A percentile compares a stretch with the other conserved stretches of the same genome.
These are phyloP conservation scores for Pyrenula massariospora DNA, from an alignment of 495 filamentous ascomycete species.

Conservation along the genomic window DNA sequence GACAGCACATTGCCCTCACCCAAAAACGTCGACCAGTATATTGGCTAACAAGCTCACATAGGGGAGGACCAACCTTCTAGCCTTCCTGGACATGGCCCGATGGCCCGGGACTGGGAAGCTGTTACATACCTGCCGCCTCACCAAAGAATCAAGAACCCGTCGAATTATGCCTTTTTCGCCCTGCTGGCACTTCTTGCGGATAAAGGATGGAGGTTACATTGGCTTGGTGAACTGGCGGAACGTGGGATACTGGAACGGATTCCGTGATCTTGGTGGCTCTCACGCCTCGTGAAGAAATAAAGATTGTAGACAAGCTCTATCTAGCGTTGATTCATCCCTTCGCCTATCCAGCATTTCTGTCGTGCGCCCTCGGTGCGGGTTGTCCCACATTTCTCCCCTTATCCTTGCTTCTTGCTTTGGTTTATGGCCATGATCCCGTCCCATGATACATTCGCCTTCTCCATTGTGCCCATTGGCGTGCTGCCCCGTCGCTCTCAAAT, in stretches of 20 bases:
- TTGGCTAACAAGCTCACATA: background rate
- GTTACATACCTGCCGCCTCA: background rate
- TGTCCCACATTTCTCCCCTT: background rate
- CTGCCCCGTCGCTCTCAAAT: background rate
- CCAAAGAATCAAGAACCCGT: background rate
- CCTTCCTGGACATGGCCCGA: background rate
- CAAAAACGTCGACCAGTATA: background rate
- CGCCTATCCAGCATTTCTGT: background rate
- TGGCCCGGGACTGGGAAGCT: background rate
- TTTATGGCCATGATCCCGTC: background rate
- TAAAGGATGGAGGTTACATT: background rate
- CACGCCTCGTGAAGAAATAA: background rate
- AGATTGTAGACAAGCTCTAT: background rate
- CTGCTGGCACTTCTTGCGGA: background rate
- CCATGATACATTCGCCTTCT: background rate
- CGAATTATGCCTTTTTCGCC: background rate
- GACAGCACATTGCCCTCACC: background rate
- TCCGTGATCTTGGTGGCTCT: background rate
- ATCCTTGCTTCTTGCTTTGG: background rate
- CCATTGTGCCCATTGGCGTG: background rate
- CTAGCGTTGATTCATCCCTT: background rate
- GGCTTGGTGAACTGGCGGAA: background rate
- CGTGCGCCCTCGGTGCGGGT: background rate
- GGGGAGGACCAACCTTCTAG: background rate
- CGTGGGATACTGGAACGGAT: background rate